Percentiles rank a stretch among this genome's conserved stretches.
These are phyloP conservation scores for Rhodotorula glutinis DNA, from an alignment of 1,284 basidiomycete species.

Conservation along the genomic window DNA sequence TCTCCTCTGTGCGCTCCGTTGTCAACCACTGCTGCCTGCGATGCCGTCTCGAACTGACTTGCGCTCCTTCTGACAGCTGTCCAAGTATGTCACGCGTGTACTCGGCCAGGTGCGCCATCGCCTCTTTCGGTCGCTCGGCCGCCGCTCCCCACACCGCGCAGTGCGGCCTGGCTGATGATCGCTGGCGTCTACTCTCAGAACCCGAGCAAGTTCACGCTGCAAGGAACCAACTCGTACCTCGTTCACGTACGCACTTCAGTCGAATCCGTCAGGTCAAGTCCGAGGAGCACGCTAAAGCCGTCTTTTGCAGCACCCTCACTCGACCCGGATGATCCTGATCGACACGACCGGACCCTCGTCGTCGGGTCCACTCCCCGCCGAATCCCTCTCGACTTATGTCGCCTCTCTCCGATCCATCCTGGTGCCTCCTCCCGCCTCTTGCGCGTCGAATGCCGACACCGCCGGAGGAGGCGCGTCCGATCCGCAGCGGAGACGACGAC, in stretches of 20 bases:
- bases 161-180: too few species aligned
- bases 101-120: constrained; percentile 11
- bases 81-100: constrained; percentile 17
- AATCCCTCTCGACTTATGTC: constrained; percentile 74
- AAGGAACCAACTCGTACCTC: constrained; percentile 94
- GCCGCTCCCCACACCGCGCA: too few species aligned
- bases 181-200: constrained; percentile 16
- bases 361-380: constrained; percentile 78
- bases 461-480: constrained; percentile 42
- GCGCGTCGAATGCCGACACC: too few species aligned
- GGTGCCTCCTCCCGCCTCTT: constrained; percentile 23
- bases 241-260: constrained; percentile 52
- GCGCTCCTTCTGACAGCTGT: constrained; percentile 4
- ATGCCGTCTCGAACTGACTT: not conserved
- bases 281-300: too few species aligned
- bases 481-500: constrained; percentile 4
- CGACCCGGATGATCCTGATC: constrained; percentile 69
- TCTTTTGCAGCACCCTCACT: constrained; percentile 41
- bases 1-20: constrained; percentile 5
- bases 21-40: not conserved
- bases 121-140: not conserved
- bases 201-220: constrained; percentile 80
- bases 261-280: too few species aligned
- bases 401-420: constrained; percentile 46
- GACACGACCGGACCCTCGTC: constrained; percentile 61